Evolutionary conservation across 2,329 filamentous ascomycete species (phyloP).

Genomic region (Fusarium nematophilum): DNA sequence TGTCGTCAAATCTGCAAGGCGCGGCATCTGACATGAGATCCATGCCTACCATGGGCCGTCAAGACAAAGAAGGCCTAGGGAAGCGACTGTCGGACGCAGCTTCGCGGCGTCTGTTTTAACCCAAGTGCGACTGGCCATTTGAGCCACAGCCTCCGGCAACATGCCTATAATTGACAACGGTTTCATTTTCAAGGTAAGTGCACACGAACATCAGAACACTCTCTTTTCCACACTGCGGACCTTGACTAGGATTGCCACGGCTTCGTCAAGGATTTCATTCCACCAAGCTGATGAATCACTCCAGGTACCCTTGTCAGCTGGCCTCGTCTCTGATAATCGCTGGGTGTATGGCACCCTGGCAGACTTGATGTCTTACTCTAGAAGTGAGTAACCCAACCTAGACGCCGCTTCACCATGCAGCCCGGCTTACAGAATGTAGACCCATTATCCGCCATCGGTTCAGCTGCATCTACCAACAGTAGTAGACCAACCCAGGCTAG

Average conservation of each 20-base stretch:
- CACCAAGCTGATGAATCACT: constrained; percentile 10
- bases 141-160: constrained; percentile 9
- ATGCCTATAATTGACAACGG: constrained; percentile 19
- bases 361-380: constrained; percentile 27
- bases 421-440: constrained; percentile 33
- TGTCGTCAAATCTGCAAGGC: not conserved
- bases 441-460: constrained; percentile 23
- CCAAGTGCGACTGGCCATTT: constrained; percentile 25
- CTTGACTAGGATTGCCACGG: not conserved
- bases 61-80: constrained; percentile 27
- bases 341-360: constrained; percentile 27
- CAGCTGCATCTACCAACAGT: constrained; percentile 10
- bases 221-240: not conserved
- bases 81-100: constrained; percentile 32
- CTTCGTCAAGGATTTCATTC: constrained; percentile 1
- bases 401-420: not conserved
- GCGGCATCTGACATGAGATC: constrained; percentile 29
- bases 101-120: constrained; percentile 18
- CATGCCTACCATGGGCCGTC: constrained; percentile 34
- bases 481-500: not conserved
- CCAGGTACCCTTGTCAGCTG: constrained; percentile 32
- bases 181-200: constrained; percentile 23
- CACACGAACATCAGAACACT: not conserved
- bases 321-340: constrained; percentile 14
- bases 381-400: constrained; percentile 27